Evolutionary conservation across 495 filamentous ascomycete genomes (phyloP), one percentile per base, ranked within the genome.

Genomic region (Trichoderma reesei): DNA sequence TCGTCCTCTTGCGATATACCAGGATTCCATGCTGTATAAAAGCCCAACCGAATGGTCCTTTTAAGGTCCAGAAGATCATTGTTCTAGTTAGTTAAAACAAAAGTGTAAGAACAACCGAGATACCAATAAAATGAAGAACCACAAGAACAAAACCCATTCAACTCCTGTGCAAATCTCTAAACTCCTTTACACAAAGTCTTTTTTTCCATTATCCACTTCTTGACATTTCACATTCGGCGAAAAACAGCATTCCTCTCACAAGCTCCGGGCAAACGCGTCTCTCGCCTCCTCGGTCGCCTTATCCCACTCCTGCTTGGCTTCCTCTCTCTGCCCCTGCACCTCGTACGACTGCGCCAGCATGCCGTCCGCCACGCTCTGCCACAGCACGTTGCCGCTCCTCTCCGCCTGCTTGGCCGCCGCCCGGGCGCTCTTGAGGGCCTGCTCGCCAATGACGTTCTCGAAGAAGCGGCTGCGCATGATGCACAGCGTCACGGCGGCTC

Each of bases 401-500:
- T 83, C 85, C 5, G 92, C 90, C 78, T 93, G 86, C 14, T 81
- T 83, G 62, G 85, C 78, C 37, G 84, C 89, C 0, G 92, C 91
- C 51, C 83, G 81, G 0, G 89, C 90, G 66, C 88, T 89, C 78
- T 96, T 97, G 67, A 95, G 86, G 2, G 93, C 89, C 75, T 98
- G 93, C 64, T 91, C 91, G 41, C 90, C 91, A 3, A 96, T 84
- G 13, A 93, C 88, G 38, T 88, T 88, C 34, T 84, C 81, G 77
- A 97, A 98, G 72, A 98, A 91, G 56, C 85, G 83, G 72, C 79
- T 83, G 68, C 88, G 87, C 90, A 98, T 92, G 67, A 95, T 85
- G 66, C 83, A 91, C 46, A 99, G 80, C 5, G 87, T 85, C 66
- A 97, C 90, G 66, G 85, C 88, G 9, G 90, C 81, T 64, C 91